Conservation (phyloP, 2,329 filamentous ascomycete genomes). For the Exophiala aquamarina region DNA sequence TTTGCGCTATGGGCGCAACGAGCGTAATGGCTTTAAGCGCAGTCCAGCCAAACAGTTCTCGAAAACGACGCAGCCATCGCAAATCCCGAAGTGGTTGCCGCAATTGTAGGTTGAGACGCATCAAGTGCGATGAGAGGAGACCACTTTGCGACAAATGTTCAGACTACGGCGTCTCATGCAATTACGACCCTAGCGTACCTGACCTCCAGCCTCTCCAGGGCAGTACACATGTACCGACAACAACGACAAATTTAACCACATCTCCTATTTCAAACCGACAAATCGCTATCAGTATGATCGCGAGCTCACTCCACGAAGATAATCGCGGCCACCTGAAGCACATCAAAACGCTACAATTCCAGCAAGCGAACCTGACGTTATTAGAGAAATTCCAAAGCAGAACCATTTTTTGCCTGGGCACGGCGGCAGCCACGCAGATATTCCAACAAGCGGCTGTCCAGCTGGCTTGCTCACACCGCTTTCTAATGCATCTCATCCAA, state of each 20-base stretch:
- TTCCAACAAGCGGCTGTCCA: background rate
- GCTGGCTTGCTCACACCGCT: conserved; percentile 38
- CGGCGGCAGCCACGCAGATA: background rate
- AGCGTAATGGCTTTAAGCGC: no score
- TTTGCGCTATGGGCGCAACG: background rate
- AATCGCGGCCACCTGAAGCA: background rate
- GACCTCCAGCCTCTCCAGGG: conserved; percentile 33
- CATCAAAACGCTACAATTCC: background rate
- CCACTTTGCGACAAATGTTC: conserved; percentile 44
- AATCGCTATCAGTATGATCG: background rate
- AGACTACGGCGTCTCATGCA: conserved; percentile 48
- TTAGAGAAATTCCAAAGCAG: conserved; percentile 12
- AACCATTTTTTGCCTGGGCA: conserved; percentile 3
- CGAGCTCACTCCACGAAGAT: background rate
- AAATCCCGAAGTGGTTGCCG: conserved; percentile 49
- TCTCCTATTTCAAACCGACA: conserved; percentile 18
- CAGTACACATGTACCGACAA: background rate
- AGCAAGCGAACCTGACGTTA: background rate
- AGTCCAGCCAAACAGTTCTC: background rate
- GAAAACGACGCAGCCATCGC: conserved; percentile 11
- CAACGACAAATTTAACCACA: background rate
- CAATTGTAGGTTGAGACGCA: conserved; percentile 52
- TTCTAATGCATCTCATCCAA: conserved; percentile 56
- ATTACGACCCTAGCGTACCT: conserved; percentile 41
- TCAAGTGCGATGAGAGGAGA: conserved; percentile 52